These are phyloP conservation scores for Bimuria novae-zelandiae DNA, from an alignment of 2,329 filamentous ascomycete genomes.

Conservation along the genomic window DNA sequence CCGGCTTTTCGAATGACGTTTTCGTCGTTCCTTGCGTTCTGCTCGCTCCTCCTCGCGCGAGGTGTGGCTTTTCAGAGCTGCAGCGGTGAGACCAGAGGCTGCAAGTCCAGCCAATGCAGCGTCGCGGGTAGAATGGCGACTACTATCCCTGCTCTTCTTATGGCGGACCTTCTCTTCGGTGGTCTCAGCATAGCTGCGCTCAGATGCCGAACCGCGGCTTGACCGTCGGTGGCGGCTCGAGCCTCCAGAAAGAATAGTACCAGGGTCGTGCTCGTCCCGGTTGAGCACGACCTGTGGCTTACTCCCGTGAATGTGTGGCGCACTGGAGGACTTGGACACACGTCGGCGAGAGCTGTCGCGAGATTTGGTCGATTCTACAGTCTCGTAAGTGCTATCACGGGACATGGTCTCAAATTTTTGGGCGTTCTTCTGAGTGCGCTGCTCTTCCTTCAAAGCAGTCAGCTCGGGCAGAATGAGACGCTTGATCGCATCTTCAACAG, in stretches of 20 bases:
- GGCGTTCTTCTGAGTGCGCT: conserved; percentile 74
- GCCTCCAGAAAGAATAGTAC: conserved; percentile 60
- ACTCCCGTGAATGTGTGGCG: conserved; percentile 59
- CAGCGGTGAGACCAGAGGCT: conserved; percentile 63
- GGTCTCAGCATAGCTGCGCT: conserved; percentile 45
- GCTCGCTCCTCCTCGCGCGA: conserved; percentile 60
- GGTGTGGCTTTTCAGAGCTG: conserved; percentile 67
- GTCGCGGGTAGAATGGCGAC: conserved; percentile 54
- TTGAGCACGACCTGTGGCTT: conserved; percentile 67
- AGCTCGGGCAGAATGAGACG: conserved; percentile 89
- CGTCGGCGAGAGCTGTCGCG: conserved; percentile 55
- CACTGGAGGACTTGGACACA: conserved; percentile 65
- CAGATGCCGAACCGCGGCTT: conserved; percentile 56
- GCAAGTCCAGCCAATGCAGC: conserved; percentile 59
- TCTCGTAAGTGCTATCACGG: conserved; percentile 56
- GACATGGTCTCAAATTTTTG: conserved; percentile 69
- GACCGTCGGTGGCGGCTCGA: conserved; percentile 60
- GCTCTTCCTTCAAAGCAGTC: conserved; percentile 87
- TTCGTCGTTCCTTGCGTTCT: conserved; percentile 50
- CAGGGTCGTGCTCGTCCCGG: conserved; percentile 62
- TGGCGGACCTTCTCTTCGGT: conserved; percentile 56
- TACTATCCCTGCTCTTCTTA: conserved; percentile 58
- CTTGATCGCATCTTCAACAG: conserved; percentile 90
- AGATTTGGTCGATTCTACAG: conserved; percentile 60
- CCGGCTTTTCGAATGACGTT: conserved; percentile 56